A percentile compares a stretch with the other conserved stretches of the same genome.
These are phyloP conservation scores for Vitis rotundifolia DNA, from an alignment of 164 flowering plant species.

Conservation along the genomic window DNA sequence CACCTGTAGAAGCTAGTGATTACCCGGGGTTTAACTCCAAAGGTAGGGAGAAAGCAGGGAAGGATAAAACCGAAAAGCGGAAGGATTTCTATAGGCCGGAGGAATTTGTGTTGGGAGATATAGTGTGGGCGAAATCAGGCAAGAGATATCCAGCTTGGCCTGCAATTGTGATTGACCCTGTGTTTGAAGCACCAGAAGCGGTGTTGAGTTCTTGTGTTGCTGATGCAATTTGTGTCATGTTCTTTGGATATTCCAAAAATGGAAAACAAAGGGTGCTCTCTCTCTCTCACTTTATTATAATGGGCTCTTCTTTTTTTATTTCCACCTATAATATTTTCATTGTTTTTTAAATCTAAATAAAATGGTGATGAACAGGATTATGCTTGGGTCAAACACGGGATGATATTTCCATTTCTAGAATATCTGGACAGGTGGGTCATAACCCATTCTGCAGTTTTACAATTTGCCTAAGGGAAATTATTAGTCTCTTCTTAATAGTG, in stretches of 20 bases:
- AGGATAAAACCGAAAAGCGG: conserved; percentile 23
- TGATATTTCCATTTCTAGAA: conserved; percentile 80
- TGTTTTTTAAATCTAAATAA: not conserved
- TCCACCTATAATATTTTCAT: not conserved
- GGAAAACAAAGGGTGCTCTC: conserved; percentile 67
- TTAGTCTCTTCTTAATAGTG: too few species aligned
- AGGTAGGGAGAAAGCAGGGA: conserved; percentile 8
- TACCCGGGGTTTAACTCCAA: conserved; percentile 3
- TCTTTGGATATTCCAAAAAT: conserved; percentile 59
- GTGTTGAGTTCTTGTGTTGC: conserved; percentile 51
- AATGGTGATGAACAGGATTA: conserved; percentile 64
- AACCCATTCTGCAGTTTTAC: not conserved
- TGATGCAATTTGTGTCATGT: conserved; percentile 66
- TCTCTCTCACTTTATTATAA: not conserved
- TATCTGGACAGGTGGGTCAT: conserved; percentile 69
- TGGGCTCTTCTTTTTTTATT: not conserved
- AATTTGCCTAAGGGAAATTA: too few species aligned
- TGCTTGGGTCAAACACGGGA: conserved; percentile 89
- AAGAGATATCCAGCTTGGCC: conserved; percentile 73
- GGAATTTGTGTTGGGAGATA: conserved; percentile 55
- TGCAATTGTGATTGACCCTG: conserved; percentile 61
- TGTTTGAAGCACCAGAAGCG: conserved; percentile 48
- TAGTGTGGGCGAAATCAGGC: conserved; percentile 72
- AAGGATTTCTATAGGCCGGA: conserved; percentile 32
- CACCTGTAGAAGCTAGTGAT: too few species aligned